Conservation (phyloP, 108 stramenopile species). For the Fragilariopsis cylindrus region DNA sequence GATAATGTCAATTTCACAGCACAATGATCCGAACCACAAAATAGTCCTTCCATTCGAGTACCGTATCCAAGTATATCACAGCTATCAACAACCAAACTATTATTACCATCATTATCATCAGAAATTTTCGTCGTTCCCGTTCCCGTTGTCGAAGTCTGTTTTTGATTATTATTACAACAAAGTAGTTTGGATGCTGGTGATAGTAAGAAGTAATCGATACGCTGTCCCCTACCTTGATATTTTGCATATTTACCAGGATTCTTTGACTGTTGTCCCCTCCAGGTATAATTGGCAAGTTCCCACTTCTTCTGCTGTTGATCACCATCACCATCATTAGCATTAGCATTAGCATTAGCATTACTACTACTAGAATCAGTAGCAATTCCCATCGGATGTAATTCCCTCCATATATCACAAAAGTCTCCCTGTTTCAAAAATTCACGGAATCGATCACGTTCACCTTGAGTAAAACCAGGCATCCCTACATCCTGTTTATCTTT, state of each 20-base stretch:
- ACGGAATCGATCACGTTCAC: constrained; percentile 39
- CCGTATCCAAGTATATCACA: constrained; percentile 49
- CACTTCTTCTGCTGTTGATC: constrained; percentile 17
- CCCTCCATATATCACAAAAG: constrained; percentile 46
- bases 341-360: too few species aligned
- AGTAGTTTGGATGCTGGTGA: constrained; percentile 5
- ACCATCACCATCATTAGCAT: not conserved
- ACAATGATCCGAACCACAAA: constrained; percentile 51
- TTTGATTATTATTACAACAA: not conserved
- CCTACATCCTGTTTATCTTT: constrained; percentile 19
- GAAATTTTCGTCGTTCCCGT: not conserved
- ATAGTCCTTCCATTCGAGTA: constrained; percentile 26
- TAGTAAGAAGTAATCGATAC: constrained; percentile 46
- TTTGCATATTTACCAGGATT: not conserved
- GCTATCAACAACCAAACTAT: not conserved
- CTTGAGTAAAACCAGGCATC: constrained; percentile 43
- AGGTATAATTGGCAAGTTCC: constrained; percentile 41
- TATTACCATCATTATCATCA: constrained; percentile 17
- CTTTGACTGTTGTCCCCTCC: constrained; percentile 33
- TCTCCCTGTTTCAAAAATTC: constrained; percentile 21
- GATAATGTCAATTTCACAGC: constrained; percentile 12
- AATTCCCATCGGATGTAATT: constrained; percentile 35
- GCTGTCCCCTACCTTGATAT: constrained; percentile 45
- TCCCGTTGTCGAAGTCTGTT: not conserved
- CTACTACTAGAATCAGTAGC: not conserved